A percentile compares a stretch with the other conserved stretches of the same genome.
These are phyloP conservation scores for Fistulina hepatica DNA, from an alignment of 1,284 basidiomycete species.

Conservation along the genomic window DNA sequence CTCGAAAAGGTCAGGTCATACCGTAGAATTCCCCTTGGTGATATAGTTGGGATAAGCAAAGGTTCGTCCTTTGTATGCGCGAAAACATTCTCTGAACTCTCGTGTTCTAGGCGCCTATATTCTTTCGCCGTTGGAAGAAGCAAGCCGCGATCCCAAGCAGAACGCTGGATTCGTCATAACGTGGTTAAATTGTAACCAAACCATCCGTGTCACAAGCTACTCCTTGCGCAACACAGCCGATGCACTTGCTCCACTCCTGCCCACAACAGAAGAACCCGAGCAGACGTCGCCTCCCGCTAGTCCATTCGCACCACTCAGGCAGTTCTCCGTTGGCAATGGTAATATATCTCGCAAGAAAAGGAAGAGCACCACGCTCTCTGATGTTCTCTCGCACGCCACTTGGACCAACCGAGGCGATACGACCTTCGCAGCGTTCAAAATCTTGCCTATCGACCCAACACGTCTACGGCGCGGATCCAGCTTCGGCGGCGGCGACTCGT, in stretches of 20 bases:
- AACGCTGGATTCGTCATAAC: conserved; percentile 78
- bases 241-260: conserved; percentile 16
- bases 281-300: conserved; percentile 8
- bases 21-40: conserved; percentile 78
- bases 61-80: conserved; percentile 32
- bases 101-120: conserved; percentile 68
- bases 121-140: conserved; percentile 81
- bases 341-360: conserved; percentile 10
- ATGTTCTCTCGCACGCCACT: conserved; percentile 17
- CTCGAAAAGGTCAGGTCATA: conserved; percentile 86
- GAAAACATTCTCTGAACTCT: conserved; percentile 9
- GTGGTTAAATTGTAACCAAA: conserved; percentile 59
- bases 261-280: conserved; percentile 11
- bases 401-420: conserved; percentile 15
- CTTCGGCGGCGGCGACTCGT: conserved; percentile 29
- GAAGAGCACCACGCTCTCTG: conserved; percentile 18
- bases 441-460: conserved; percentile 56
- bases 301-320: conserved; percentile 11
- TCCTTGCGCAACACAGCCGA: conserved; percentile 64
- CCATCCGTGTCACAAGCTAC: conserved; percentile 72
- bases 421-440: conserved; percentile 65
- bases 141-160: conserved; percentile 74
- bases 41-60: conserved; percentile 76
- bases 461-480: conserved; percentile 42
- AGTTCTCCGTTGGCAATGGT: not conserved